Conservation (phyloP, 2,329 filamentous ascomycete genomes). For the Laburnicola sp. region DNA sequence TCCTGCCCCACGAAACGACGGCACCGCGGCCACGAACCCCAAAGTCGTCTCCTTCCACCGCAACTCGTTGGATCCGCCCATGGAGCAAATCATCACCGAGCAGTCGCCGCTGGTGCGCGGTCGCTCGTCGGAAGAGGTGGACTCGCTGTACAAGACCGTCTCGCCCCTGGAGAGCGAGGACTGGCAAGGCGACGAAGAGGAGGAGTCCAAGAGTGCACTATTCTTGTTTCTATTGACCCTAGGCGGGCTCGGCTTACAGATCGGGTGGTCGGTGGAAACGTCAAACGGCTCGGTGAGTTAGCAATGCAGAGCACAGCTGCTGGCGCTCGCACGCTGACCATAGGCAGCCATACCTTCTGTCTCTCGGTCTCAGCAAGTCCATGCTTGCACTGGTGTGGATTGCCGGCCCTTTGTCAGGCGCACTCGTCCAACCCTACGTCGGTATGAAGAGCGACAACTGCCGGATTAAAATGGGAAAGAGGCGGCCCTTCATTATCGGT, state of each 20-base stretch:
- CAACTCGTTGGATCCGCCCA: slow-evolving; percentile 23
- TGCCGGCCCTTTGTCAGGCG: slow-evolving; percentile 58
- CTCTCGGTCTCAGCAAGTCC: slow-evolving; percentile 57
- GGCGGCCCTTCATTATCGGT: slow-evolving; percentile 57
- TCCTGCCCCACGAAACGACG: slow-evolving; percentile 14
- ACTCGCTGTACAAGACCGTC: slow-evolving; percentile 38
- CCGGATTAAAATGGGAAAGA: slow-evolving; percentile 53
- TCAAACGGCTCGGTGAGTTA: slow-evolving; percentile 77
- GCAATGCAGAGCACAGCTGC: not conserved
- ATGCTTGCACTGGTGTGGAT: slow-evolving; percentile 59
- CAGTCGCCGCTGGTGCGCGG: slow-evolving; percentile 40
- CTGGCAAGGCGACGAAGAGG: slow-evolving; percentile 50
- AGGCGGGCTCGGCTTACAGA: slow-evolving; percentile 82
- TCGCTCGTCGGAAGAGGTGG: slow-evolving; percentile 35
- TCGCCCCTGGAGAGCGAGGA: slow-evolving; percentile 42
- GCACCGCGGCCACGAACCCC: slow-evolving; percentile 23
- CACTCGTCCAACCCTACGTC: slow-evolving; percentile 58
- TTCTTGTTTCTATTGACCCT: slow-evolving; percentile 86
- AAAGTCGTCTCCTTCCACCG: slow-evolving; percentile 45
- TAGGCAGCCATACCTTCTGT: slow-evolving; percentile 54
- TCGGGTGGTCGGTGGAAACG: slow-evolving; percentile 93
- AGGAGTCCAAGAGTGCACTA: slow-evolving; percentile 77
- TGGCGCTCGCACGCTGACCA: not conserved
- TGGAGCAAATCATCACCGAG: slow-evolving; percentile 38
- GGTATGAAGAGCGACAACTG: slow-evolving; percentile 58